Base-by-base conservation (phyloP, 768 basidiomycete species). In the Termitomyces sp. region DNA sequence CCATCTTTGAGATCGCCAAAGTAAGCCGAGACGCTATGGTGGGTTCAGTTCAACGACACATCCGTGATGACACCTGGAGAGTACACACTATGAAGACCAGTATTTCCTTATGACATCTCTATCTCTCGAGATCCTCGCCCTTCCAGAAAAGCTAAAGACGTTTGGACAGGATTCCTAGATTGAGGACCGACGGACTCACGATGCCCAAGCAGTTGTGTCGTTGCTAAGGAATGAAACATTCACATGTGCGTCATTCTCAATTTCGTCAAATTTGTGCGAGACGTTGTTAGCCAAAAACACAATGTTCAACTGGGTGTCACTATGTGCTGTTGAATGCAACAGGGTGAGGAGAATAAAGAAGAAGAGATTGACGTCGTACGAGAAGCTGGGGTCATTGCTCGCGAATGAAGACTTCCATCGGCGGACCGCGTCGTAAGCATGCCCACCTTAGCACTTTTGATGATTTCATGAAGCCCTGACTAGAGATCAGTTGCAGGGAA, bases 1-100 rank as follows among this genome's bases (percentile, higher is more conserved):
- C 91, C 91, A 65, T 96, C 94, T 37, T 87, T 87, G 58, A 95
- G 78, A 69, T 96, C 89, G 42, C 91, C 92, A 67, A 96, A 96
- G 81, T 92, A 97, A 0, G 87, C 89, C 9, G 81, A 71, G 37
- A 84, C 78, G 3, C 89, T 91, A 52, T n/a, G 8, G n/a, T 1
- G n/a, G 2, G 42, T 14, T 47, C n/a, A 34, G 25, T 9, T 1
- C 5, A 12, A 31, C 4, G 8, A 56, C 1, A 49, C 6, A 12
- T 5, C 11, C 2, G 10, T 15, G 0, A 15, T 11, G 7, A 20
- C 1, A 25, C 8, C 0, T 61, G 10, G 14, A 37, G 36, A 37
- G 36, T 29, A 72, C 79, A 57, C 29, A 84, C 87, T 73, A 70
- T 63, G 76, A 66, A n/a, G 76, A 84, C 86, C 86, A 92, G 57